Conservation (phyloP, 805 yeast genomes). For the Starmerella stigmatis region DNA sequence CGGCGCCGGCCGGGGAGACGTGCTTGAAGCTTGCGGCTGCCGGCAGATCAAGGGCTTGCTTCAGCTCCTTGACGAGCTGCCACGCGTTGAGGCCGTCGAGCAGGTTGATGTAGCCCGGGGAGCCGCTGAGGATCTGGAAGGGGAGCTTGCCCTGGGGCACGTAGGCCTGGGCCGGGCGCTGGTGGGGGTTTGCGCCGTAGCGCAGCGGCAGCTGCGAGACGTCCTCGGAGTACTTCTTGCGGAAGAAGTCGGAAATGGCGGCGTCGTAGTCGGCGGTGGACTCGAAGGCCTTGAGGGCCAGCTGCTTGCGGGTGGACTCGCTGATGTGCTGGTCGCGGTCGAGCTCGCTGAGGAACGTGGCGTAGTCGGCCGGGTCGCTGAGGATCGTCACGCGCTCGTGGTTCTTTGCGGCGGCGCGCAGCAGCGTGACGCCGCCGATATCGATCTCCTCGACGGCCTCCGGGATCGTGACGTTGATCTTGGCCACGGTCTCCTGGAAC, state of each 20-base stretch:
- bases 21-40: conserved; percentile 99
- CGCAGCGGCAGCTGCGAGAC: conserved; percentile 83
- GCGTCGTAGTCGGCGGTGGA: conserved; percentile 97
- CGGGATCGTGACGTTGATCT: conserved; percentile 85
- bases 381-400: conserved; percentile 92
- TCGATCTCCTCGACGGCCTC: conserved; percentile 99
- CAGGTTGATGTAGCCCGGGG: conserved; percentile 95
- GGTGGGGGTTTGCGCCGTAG: conserved; percentile 99
- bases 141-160: conserved; percentile 82
- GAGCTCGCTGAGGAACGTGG: conserved; percentile 75
- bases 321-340: conserved; percentile 56
- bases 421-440: conserved; percentile 93
- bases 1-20: conserved; percentile 98
- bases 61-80: conserved; percentile 96
- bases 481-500: conserved; percentile 92
- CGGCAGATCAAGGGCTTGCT: conserved; percentile 87
- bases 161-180: conserved; percentile 96
- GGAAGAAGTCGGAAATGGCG: conserved; percentile 90
- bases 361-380: conserved; percentile 90
- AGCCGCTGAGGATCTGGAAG: conserved; percentile 83
- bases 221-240: conserved; percentile 91
- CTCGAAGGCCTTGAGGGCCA: conserved; percentile 94
- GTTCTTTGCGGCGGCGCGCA: conserved; percentile 98
- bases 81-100: conserved; percentile 95
- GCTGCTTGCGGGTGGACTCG: conserved; percentile 59